phyloP scores from a whole-genome alignment of 371 early-diverging fungal species.

The Syncephalastrum sp. region DNA sequence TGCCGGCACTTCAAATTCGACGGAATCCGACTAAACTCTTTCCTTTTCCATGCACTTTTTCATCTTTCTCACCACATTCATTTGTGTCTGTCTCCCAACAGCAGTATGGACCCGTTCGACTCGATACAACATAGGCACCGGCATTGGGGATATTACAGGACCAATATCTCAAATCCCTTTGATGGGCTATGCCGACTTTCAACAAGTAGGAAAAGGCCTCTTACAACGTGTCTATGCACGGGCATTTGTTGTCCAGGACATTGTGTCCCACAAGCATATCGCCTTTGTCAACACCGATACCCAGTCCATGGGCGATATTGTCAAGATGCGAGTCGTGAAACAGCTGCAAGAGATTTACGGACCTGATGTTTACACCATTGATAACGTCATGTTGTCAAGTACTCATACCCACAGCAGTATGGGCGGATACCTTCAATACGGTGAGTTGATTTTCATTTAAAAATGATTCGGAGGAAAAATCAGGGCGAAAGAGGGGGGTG shows the following conservation, averaged over 20 bases:
- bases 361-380: constrained; percentile 23
- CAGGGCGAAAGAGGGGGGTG: too few relatives aligned
- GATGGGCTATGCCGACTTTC: constrained; percentile 60
- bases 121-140: constrained; percentile 25
- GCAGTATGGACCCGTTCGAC: not conserved
- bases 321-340: constrained; percentile 38
- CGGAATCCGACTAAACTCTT: too few relatives aligned
- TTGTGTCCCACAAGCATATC: constrained; percentile 30
- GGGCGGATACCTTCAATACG: constrained; percentile 52
- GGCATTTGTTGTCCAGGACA: constrained; percentile 52
- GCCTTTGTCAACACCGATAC: constrained; percentile 63
- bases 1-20: too few relatives aligned
- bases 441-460: not conserved
- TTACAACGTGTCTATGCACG: constrained; percentile 57
- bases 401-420: constrained; percentile 69
- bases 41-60: too few relatives aligned
- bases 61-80: too few relatives aligned
- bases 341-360: constrained; percentile 25
- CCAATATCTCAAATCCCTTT: constrained; percentile 40
- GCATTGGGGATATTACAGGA: constrained; percentile 50
- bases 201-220: constrained; percentile 57
- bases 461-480: too few relatives aligned
- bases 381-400: constrained; percentile 64
- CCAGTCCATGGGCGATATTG: constrained; percentile 44
- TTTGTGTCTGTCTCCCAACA: too few relatives aligned